These are phyloP conservation scores for Danielozyma ontarioensis DNA, from an alignment of 805 yeast genomes.

Conservation along the genomic window DNA sequence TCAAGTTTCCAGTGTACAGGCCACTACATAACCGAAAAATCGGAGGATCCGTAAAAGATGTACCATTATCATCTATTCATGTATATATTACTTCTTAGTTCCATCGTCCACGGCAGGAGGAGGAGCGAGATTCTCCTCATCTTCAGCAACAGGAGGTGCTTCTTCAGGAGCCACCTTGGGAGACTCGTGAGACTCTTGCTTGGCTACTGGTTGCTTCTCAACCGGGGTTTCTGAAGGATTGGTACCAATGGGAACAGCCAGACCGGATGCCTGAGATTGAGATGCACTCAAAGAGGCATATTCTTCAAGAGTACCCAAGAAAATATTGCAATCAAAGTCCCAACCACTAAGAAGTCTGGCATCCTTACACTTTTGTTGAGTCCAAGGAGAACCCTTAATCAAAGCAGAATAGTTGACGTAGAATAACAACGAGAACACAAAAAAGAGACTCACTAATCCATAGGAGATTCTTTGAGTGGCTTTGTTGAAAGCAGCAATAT, in stretches of 20 bases:
- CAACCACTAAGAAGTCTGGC: conserved; percentile 61
- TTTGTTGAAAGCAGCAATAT: conserved; percentile 31
- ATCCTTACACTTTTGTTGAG: conserved; percentile 56
- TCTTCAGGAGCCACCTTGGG: not conserved
- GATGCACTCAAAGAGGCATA: conserved; percentile 10
- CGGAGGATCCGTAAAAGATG: not conserved
- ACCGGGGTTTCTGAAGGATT: not conserved
- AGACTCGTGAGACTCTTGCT: not conserved
- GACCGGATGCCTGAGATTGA: not conserved
- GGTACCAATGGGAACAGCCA: not conserved
- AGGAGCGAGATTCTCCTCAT: not conserved
- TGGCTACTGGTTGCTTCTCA: not conserved
- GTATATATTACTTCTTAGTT: not conserved
- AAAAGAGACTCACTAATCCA: conserved; percentile 42
- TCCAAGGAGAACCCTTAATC: conserved; percentile 79
- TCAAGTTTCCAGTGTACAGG: not conserved
- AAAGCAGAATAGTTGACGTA: conserved; percentile 66
- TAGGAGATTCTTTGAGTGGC: conserved; percentile 42
- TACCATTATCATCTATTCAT: not conserved
- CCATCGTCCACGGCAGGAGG: not conserved
- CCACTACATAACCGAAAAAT: not conserved
- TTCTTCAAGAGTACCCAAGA: conserved; percentile 28
- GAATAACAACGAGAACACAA: conserved; percentile 46
- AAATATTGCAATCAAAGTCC: conserved; percentile 83
- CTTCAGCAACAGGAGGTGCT: not conserved